These are phyloP conservation scores for Pythium rishiriense DNA, from an alignment of 352 stramenopile species.

Conservation along the genomic window DNA sequence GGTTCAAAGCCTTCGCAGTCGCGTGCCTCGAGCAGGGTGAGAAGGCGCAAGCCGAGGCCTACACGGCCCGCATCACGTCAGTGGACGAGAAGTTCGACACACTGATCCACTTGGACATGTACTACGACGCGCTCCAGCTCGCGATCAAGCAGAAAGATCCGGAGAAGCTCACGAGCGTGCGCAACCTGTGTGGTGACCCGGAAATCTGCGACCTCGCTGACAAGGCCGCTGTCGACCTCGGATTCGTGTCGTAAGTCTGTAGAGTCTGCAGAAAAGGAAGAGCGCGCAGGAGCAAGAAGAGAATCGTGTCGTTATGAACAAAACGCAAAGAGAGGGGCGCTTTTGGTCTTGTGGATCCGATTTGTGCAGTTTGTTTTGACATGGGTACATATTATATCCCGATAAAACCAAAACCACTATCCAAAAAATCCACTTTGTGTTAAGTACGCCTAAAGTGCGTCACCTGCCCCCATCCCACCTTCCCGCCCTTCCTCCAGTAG, in stretches of 20 bases:
- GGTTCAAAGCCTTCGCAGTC: constrained; percentile 84
- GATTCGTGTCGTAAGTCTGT: constrained; percentile 52
- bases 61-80: constrained; percentile 77
- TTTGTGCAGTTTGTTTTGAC: no score
- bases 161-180: constrained; percentile 84
- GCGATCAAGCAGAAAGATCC: constrained; percentile 85
- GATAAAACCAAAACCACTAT: no score
- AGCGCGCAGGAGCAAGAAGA: not conserved
- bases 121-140: constrained; percentile 75
- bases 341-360: no score
- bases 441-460: not conserved
- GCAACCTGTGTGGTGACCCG: constrained; percentile 73
- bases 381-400: no score
- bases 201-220: constrained; percentile 78
- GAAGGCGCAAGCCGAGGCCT: constrained; percentile 80
- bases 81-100: constrained; percentile 89
- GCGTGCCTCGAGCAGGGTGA: constrained; percentile 75
- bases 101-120: constrained; percentile 85
- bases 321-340: not conserved
- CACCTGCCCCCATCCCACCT: not conserved
- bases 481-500: constrained; percentile 10
- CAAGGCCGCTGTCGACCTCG: constrained; percentile 78
- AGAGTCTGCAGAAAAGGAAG: not conserved
- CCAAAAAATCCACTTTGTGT: not conserved
- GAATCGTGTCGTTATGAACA: not conserved